phyloP scores from a whole-genome alignment of 2,329 filamentous ascomycete genomes.

The Laburnicola sp. region DNA sequence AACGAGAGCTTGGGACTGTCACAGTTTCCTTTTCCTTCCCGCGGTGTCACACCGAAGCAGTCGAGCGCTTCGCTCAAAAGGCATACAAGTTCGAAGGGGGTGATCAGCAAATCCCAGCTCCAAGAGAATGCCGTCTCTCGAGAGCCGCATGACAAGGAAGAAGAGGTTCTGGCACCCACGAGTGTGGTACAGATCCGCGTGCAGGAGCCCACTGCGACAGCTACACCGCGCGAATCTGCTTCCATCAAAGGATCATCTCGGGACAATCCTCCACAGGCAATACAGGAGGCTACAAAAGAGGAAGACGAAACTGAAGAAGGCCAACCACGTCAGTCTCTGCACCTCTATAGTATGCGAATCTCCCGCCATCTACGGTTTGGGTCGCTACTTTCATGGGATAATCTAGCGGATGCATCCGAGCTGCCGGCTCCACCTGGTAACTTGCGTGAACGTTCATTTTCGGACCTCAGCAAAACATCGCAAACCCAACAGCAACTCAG shows the following conservation, averaged over 20 bases:
- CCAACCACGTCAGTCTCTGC: conserved; percentile 38
- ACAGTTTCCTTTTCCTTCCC: conserved; percentile 27
- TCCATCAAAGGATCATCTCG: conserved; percentile 15
- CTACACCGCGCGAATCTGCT: conserved; percentile 21
- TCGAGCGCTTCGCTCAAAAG: conserved; percentile 13
- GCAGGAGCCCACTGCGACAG: conserved; percentile 23
- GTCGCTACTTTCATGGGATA: conserved; percentile 45
- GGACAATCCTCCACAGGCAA: conserved; percentile 11
- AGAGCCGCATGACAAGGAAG: not conserved
- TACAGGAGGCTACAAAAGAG: not conserved
- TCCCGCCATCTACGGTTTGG: conserved; percentile 50
- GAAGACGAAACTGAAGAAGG: conserved; percentile 19
- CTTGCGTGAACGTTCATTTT: conserved; percentile 21
- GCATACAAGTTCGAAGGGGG: not conserved
- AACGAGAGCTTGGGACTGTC: conserved; percentile 37
- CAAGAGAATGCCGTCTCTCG: not conserved
- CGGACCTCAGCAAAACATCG: conserved; percentile 26
- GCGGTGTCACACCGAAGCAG: conserved; percentile 14
- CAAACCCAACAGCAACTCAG: conserved; percentile 12
- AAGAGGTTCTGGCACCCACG: not conserved
- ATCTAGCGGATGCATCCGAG: conserved; percentile 27
- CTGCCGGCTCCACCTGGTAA: conserved; percentile 17
- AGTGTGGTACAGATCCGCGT: conserved; percentile 22
- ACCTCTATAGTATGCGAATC: conserved; percentile 51
- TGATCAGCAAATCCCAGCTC: not conserved